Percentiles rank a stretch among this genome's conserved stretches.
Evolutionary conservation across 1,139 yeast genomes (phyloP).

Genomic region (Saccharomyces hybrid): DNA sequence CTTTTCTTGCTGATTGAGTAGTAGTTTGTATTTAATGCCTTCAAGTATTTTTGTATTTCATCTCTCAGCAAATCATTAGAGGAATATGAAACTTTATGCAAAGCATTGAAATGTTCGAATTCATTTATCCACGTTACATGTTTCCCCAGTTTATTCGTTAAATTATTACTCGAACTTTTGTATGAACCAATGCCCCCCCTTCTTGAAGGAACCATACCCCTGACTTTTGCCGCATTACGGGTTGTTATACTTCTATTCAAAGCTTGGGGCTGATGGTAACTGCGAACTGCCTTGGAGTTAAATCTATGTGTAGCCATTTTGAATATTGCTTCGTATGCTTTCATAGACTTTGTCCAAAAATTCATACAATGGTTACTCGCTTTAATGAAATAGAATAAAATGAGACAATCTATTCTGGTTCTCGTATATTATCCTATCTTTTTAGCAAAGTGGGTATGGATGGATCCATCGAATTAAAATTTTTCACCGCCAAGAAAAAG

Average conservation of each 20-base stretch:
- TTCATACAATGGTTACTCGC: not conserved
- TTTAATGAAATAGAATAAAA: not conserved
- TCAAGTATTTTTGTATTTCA: not conserved
- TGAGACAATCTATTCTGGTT: not conserved
- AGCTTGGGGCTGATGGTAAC: not conserved
- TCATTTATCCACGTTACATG: conserved; percentile 2
- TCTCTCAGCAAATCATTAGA: not conserved
- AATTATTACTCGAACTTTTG: not conserved
- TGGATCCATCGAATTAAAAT: not conserved
- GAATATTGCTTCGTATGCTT: not conserved
- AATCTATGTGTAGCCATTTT: not conserved
- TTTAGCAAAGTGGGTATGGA: not conserved
- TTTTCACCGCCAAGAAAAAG: not conserved
- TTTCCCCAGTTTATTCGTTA: not conserved
- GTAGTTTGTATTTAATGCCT: not conserved
- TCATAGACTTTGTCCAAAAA: not conserved
- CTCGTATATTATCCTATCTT: not conserved
- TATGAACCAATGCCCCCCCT: not conserved
- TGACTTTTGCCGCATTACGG: not conserved
- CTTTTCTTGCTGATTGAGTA: not conserved
- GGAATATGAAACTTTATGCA: not conserved
- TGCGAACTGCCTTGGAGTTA: not conserved
- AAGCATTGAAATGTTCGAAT: not conserved
- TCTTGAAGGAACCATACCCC: not conserved
- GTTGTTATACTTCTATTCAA: not conserved